These are phyloP conservation scores for Fagus crenata DNA, from an alignment of 306 rosid genomes.

Conservation along the genomic window DNA sequence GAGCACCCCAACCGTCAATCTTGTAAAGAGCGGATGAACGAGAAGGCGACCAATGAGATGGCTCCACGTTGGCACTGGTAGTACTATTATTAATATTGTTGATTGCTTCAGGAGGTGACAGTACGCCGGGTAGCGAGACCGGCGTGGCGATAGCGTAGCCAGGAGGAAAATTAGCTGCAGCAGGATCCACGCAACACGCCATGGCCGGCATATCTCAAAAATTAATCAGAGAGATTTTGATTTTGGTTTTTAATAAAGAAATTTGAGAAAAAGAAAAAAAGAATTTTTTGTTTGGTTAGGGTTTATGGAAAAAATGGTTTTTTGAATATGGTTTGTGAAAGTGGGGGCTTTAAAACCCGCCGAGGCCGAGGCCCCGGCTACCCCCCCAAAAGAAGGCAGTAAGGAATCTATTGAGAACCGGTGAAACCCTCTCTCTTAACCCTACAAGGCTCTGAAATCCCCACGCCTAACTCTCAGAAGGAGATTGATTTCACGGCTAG, in stretches of 20 bases:
- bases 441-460: conserved; percentile 51
- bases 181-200: conserved; percentile 80
- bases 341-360: conserved; percentile 99
- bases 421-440: conserved; percentile 41
- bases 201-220: conserved; percentile 84
- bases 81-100: neutral
- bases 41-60: conserved; percentile 64
- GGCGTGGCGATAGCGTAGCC: conserved; percentile 68
- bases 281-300: conserved; percentile 11
- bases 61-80: conserved; percentile 3
- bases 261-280: conserved; percentile 5
- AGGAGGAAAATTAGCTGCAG: conserved; percentile 53
- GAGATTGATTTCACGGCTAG: neutral
- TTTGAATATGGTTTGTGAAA: conserved; percentile 41
- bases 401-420: conserved; percentile 46
- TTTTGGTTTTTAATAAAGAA: neutral
- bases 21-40: conserved; percentile 59
- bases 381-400: conserved; percentile 89
- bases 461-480: conserved; percentile 66
- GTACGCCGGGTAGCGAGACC: conserved; percentile 46
- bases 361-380: conserved; percentile 99
- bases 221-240: conserved; percentile 23
- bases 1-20: conserved; percentile 75
- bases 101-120: conserved; percentile 25
- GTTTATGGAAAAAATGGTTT: neutral